Base-by-base conservation (phyloP, 192 early-diverging fungal genomes). In the Dimargaris xerosporica region DNA sequence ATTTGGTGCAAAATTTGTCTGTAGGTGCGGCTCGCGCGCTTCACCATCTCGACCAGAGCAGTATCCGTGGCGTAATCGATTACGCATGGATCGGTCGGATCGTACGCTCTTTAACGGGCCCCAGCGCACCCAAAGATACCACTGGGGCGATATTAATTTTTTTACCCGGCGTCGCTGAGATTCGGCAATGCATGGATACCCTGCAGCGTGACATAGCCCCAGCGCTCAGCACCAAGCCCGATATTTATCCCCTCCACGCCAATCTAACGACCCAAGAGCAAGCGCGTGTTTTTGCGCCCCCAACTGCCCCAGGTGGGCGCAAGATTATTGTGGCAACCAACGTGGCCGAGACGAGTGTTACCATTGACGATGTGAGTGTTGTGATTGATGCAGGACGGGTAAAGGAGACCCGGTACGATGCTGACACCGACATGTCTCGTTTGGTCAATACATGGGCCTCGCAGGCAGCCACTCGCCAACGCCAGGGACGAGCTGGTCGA, bases 311-410 rank as follows among this genome's bases (percentile, higher is more conserved):
- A 0, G 74, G 78, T 10, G 76, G 73, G 5, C 78, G 95, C 12
- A 96, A 94, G 65, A 83, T 95, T 0, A 77, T 98, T 0, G 81
- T 98, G 1, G 78, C 95, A 0, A 94, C 93, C 13, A 94, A 94
- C 59, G 82, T 93, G 31, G 92, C 91, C 3, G 93, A 95, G 60
- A 73, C 71, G 26, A 68, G 71, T n/a, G 75, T 74, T 54, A 71
- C 68, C n/a, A 81, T 81, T 45, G 86, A 91, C 30, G 86, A 85
- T 45, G 71, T 88, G 17, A 80, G 82, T 6, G 83, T 81, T 71
- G 86, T 88, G 0, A 73, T 88, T 41, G 86, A 88, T 62, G 73
- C 78, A 0, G 86, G 86, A 0, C 73, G 84, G 9, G 83, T 85
- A 28, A 83, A 84, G 58, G 82, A 83, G 60, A 69, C 77, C 10